A percentile compares a stretch with the other conserved stretches of the same genome.
These are phyloP conservation scores for Cercophora newfieldiana DNA, from an alignment of 495 filamentous ascomycete genomes.

Conservation along the genomic window DNA sequence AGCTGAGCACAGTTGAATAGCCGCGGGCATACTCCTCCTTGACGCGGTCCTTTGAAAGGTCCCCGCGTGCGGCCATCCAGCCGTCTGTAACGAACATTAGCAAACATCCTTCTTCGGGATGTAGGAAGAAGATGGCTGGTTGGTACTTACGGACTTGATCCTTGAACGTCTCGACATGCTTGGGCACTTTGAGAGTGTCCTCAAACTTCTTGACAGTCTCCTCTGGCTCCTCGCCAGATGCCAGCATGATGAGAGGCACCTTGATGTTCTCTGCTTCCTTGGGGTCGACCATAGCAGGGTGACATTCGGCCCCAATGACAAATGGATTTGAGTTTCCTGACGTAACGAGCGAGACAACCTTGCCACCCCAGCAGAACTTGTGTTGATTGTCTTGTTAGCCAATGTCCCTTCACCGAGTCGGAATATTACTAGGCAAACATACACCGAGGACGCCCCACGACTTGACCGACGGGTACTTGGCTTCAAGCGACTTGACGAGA, in stretches of 20 bases:
- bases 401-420: background rate
- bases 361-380: conserved; percentile 89
- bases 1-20: conserved; percentile 71
- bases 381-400: background rate
- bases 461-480: conserved; percentile 59
- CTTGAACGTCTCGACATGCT: conserved; percentile 76
- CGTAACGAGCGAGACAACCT: conserved; percentile 62
- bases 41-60: conserved; percentile 66
- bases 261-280: conserved; percentile 66
- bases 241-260: conserved; percentile 64
- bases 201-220: conserved; percentile 73
- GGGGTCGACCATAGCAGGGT: conserved; percentile 88
- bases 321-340: conserved; percentile 62
- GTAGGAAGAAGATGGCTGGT: too few species aligned
- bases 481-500: conserved; percentile 58
- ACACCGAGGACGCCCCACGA: conserved; percentile 84
- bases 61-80: conserved; percentile 80
- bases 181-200: conserved; percentile 61
- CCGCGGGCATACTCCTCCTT: conserved; percentile 77
- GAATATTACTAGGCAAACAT: conserved; percentile 20
- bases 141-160: conserved; percentile 62
- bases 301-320: conserved; percentile 66
- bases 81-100: conserved; percentile 50
- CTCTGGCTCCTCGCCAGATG: conserved; percentile 64
- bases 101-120: too few species aligned